Evolutionary conservation across 768 basidiomycete genomes (phyloP).

Genomic region (Harrya chromipes): DNA sequence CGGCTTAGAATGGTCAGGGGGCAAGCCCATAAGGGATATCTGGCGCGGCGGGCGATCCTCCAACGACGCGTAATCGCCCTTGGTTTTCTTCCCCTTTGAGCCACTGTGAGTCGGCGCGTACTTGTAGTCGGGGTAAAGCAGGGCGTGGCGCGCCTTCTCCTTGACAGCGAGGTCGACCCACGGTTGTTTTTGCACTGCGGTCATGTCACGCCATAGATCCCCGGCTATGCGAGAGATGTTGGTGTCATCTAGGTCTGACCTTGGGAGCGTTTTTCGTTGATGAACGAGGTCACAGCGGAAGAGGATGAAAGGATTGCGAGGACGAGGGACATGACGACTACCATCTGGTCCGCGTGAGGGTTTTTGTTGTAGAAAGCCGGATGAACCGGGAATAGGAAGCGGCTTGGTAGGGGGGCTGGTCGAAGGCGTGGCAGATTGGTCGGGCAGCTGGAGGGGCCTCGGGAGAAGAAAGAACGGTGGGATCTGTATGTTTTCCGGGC

Average conservation of each 20-base stretch:
- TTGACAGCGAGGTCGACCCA: conserved; percentile 49
- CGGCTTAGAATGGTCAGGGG: conserved; percentile 1
- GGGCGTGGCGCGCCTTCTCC: conserved; percentile 45
- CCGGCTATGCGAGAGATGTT: conserved; percentile 69
- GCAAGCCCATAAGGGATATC: conserved; percentile 6
- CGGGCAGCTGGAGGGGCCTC: conserved; percentile 5
- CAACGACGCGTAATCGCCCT: conserved; percentile 1
- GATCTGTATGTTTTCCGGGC: conserved; percentile 7
- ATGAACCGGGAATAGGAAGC: conserved; percentile 28
- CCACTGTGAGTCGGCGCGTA: conserved; percentile 32
- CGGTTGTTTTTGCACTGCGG: conserved; percentile 40
- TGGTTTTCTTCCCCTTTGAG: conserved; percentile 22
- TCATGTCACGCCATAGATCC: conserved; percentile 61
- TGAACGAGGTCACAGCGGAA: conserved; percentile 73
- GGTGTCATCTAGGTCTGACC: conserved; percentile 61
- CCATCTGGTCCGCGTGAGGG: conserved; percentile 15
- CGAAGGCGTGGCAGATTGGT: not conserved
- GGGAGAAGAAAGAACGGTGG: conserved; percentile 10
- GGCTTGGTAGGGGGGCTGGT: conserved; percentile 6
- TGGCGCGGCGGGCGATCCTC: conserved; percentile 13
- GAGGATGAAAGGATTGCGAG: conserved; percentile 77
- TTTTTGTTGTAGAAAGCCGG: conserved; percentile 17
- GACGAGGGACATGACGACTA: conserved; percentile 59
- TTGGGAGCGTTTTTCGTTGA: conserved; percentile 52
- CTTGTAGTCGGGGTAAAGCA: conserved; percentile 43